A percentile compares a stretch with the other conserved stretches of the same genome.
phyloP scores from a whole-genome alignment of 2,329 filamentous ascomycete species.

The Neocatenulostroma microsporum region DNA sequence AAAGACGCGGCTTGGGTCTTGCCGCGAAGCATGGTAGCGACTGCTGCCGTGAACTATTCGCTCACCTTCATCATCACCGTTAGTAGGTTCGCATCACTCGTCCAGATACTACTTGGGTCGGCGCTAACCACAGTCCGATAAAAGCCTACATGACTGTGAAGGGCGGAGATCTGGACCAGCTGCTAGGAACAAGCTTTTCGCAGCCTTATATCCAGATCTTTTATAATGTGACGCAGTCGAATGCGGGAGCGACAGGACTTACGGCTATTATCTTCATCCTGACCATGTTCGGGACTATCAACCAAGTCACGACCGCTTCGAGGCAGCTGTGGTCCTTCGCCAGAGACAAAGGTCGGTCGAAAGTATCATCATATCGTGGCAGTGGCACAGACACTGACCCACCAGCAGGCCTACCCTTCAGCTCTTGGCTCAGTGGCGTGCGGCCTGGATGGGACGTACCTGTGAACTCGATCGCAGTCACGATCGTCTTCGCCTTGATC shows the following conservation, averaged over 20 bases:
- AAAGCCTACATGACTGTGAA: too few relatives aligned
- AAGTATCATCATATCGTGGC: too few relatives aligned
- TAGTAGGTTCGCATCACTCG: not conserved
- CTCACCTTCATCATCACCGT: not conserved
- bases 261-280: conserved; percentile 28
- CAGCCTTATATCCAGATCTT: conserved; percentile 29
- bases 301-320: conserved; percentile 31
- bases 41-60: not conserved
- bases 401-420: conserved; percentile 12
- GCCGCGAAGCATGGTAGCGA: not conserved
- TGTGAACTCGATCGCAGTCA: conserved; percentile 17
- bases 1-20: not conserved
- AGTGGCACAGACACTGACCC: not conserved
- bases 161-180: too few relatives aligned
- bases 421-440: conserved; percentile 9
- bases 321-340: conserved; percentile 26
- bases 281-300: conserved; percentile 26
- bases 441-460: conserved; percentile 14
- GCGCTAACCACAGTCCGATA: too few relatives aligned
- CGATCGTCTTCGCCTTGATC: conserved; percentile 15
- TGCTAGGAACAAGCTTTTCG: too few relatives aligned
- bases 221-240: conserved; percentile 27
- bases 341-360: conserved; percentile 3
- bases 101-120: too few relatives aligned
- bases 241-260: conserved; percentile 27